Evolutionary conservation across 2,329 filamentous ascomycete species (phyloP).

Genomic region (Plenodomus biglobosus): DNA sequence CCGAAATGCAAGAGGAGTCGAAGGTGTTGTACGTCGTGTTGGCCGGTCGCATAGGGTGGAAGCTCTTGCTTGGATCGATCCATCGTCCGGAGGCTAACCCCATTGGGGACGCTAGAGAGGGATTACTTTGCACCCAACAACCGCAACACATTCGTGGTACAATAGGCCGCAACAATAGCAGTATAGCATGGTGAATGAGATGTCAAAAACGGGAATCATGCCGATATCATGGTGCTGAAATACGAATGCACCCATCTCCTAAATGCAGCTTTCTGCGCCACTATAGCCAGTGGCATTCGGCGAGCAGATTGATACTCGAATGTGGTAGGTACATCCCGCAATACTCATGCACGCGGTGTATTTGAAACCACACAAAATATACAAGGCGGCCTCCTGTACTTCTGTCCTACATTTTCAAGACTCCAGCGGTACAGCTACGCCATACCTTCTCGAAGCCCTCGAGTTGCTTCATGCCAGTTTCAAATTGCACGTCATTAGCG

Average conservation of each 20-base stretch:
- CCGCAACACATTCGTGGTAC: background rate
- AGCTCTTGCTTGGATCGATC: constrained; percentile 21
- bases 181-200: background rate
- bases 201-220: too few relatives aligned
- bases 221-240: too few relatives aligned
- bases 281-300: too few relatives aligned
- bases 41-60: constrained; percentile 25
- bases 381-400: too few relatives aligned
- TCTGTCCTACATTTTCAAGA: too few relatives aligned
- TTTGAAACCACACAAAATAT: too few relatives aligned
- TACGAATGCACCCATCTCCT: too few relatives aligned
- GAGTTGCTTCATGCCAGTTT: constrained; percentile 25
- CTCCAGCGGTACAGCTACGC: background rate
- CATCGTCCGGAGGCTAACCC: constrained; percentile 14
- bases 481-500: constrained; percentile 28
- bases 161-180: background rate
- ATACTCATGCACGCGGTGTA: too few relatives aligned
- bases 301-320: too few relatives aligned
- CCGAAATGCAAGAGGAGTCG: constrained; percentile 9
- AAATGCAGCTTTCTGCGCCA: too few relatives aligned
- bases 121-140: background rate
- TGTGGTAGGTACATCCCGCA: too few relatives aligned
- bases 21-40: constrained; percentile 24
- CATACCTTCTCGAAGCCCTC: constrained; percentile 10
- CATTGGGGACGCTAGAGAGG: constrained; percentile 3